These are phyloP conservation scores for Meripilus lineatus DNA, from an alignment of 1,284 basidiomycete genomes.

Conservation along the genomic window DNA sequence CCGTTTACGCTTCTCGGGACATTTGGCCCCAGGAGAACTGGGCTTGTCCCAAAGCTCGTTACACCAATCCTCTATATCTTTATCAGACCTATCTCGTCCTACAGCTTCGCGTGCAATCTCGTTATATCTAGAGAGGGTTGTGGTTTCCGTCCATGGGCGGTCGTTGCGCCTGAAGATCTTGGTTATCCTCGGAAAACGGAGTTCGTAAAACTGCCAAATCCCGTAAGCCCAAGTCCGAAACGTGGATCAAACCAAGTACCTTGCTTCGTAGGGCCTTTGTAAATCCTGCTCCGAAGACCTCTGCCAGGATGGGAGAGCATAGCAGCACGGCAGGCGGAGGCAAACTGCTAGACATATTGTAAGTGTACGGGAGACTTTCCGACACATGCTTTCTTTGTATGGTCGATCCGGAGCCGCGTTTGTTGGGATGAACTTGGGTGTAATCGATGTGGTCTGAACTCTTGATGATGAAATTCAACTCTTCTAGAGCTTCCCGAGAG, in stretches of 20 bases:
- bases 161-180: conserved; percentile 61
- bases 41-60: conserved; percentile 37
- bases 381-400: conserved; percentile 5
- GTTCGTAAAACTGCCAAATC: conserved; percentile 61
- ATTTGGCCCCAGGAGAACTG: conserved; percentile 32
- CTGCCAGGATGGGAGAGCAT: conserved; percentile 58
- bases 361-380: conserved; percentile 46
- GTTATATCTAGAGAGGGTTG: conserved; percentile 43
- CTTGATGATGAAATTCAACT: conserved; percentile 63
- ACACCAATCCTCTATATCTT: conserved; percentile 35
- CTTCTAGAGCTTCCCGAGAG: conserved; percentile 58
- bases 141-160: conserved; percentile 56
- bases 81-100: conserved; percentile 42
- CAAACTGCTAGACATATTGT: conserved; percentile 43
- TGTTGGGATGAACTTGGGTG: background rate
- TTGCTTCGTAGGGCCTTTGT: conserved; percentile 54
- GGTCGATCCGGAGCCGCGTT: no score
- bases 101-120: conserved; percentile 44
- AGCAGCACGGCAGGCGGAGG: conserved; percentile 55
- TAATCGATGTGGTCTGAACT: conserved; percentile 38
- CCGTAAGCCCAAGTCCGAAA: conserved; percentile 5
- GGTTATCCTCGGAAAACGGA: conserved; percentile 75
- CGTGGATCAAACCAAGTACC: conserved; percentile 33
- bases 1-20: conserved; percentile 30
- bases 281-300: conserved; percentile 80